A percentile compares a stretch with the other conserved stretches of the same genome.
Evolutionary conservation across 1,284 basidiomycete species (phyloP).

Genomic region (Trichosporon sp.): DNA sequence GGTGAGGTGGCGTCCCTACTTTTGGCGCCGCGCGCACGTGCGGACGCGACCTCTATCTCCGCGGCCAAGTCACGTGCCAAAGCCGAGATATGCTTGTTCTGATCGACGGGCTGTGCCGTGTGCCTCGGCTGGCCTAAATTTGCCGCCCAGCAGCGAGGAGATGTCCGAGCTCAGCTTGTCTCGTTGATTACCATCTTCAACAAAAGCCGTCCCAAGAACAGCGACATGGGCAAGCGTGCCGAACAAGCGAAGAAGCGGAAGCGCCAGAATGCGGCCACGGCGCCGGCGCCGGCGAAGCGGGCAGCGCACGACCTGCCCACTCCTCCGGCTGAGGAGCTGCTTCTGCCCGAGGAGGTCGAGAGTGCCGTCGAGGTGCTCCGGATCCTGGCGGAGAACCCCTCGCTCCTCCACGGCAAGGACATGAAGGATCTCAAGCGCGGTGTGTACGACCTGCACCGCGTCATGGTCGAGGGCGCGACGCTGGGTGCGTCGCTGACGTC

Average conservation of each 20-base stretch:
- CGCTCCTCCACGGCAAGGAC: slow-evolving; percentile 32
- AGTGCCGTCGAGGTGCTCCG: slow-evolving; percentile 38
- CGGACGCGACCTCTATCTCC: too few species aligned
- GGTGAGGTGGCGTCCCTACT: too few species aligned
- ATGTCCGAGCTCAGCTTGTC: not conserved
- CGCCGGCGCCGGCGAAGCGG: not conserved
- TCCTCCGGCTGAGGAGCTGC: slow-evolving; percentile 16
- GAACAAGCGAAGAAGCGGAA: slow-evolving; percentile 20
- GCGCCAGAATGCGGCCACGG: slow-evolving; percentile 13
- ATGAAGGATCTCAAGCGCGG: slow-evolving; percentile 45
- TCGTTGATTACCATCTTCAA: too few species aligned
- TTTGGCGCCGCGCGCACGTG: too few species aligned
- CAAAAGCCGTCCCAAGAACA: not conserved
- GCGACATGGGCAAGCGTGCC: slow-evolving; percentile 29
- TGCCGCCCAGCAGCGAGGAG: too few species aligned
- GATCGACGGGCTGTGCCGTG: too few species aligned
- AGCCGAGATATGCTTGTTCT: too few species aligned
- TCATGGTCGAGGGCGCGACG: slow-evolving; percentile 40
- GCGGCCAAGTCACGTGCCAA: too few species aligned
- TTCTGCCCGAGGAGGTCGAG: slow-evolving; percentile 40
- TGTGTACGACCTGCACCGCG: slow-evolving; percentile 40
- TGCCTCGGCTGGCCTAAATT: too few species aligned
- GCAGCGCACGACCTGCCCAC: not conserved
- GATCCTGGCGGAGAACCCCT: slow-evolving; percentile 37
- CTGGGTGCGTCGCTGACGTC: slow-evolving; percentile 50